phyloP scores from a whole-genome alignment of 768 basidiomycete genomes.

The Tulasnella sp. region DNA sequence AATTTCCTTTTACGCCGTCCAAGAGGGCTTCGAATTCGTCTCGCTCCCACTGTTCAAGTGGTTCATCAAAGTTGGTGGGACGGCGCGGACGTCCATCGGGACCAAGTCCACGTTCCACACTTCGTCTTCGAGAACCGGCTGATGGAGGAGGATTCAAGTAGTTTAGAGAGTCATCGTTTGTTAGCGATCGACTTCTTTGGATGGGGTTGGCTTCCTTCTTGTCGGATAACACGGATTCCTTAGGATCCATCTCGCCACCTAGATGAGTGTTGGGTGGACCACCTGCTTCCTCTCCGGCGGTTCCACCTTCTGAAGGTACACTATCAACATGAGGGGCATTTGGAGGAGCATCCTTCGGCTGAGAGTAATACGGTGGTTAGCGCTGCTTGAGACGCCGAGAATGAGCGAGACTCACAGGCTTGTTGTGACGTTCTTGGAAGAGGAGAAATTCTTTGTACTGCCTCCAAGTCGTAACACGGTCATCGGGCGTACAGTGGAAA shows the following conservation, averaged over 20 bases:
- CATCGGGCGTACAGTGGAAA: slow-evolving; percentile 90
- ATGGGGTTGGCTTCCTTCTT: background rate
- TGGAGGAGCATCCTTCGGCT: slow-evolving; percentile 29
- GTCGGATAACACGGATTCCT: background rate
- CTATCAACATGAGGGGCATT: slow-evolving; percentile 37
- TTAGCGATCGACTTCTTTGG: background rate
- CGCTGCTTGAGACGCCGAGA: slow-evolving; percentile 17
- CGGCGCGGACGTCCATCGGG: background rate
- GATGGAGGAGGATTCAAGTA: background rate
- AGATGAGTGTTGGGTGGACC: background rate
- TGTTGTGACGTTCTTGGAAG: slow-evolving; percentile 66
- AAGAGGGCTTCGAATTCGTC: slow-evolving; percentile 86
- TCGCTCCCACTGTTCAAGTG: slow-evolving; percentile 74
- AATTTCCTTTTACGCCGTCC: slow-evolving; percentile 68
- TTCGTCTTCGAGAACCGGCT: slow-evolving; percentile 2
- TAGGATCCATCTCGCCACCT: slow-evolving; percentile 14
- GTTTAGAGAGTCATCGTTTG: background rate
- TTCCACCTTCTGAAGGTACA: slow-evolving; percentile 49
- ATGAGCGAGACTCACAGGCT: slow-evolving; percentile 43
- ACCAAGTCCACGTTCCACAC: background rate
- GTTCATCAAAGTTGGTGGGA: slow-evolving; percentile 37
- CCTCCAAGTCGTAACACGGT: slow-evolving; percentile 90
- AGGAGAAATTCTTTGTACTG: slow-evolving; percentile 81
- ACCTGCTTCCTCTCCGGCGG: slow-evolving; percentile 1
- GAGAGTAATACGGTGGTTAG: slow-evolving; percentile 24